phyloP scores from a whole-genome alignment of 2,329 filamentous ascomycete species.

The Eutypella sp. region DNA sequence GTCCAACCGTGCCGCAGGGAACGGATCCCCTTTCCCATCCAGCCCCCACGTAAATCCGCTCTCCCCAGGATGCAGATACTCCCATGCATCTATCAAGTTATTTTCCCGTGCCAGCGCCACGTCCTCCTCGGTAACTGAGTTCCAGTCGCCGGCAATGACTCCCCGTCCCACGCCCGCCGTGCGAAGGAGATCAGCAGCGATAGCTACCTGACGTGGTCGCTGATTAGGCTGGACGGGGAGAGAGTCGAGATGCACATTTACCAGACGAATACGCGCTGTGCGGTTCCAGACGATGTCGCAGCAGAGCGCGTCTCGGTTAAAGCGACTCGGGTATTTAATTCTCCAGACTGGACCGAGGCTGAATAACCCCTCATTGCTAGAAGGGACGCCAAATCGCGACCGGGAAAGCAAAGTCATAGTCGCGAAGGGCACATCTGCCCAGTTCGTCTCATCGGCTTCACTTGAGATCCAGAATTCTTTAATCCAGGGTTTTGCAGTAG shows the following conservation, averaged over 20 bases:
- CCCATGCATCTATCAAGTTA: slow-evolving; percentile 31
- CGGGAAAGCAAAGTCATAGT: slow-evolving; percentile 26
- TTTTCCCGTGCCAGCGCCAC: slow-evolving; percentile 24
- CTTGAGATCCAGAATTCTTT: slow-evolving; percentile 26
- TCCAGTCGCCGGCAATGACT: slow-evolving; percentile 36
- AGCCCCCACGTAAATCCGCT: slow-evolving; percentile 34
- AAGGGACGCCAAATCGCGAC: slow-evolving; percentile 15
- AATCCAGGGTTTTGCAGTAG: slow-evolving; percentile 22
- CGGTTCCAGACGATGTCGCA: slow-evolving; percentile 26
- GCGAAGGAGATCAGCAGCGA: slow-evolving; percentile 21
- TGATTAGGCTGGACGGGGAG: slow-evolving; percentile 21
- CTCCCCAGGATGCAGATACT: slow-evolving; percentile 19
- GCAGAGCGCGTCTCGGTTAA: slow-evolving; percentile 29
- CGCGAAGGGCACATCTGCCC: slow-evolving; percentile 18
- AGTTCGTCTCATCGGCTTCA: slow-evolving; percentile 20
- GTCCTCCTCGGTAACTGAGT: slow-evolving; percentile 32
- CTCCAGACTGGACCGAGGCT: slow-evolving; percentile 27
- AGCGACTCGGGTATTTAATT: slow-evolving; percentile 26
- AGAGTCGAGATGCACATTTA: slow-evolving; percentile 35
- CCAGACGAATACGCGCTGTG: slow-evolving; percentile 20
- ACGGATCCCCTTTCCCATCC: slow-evolving; percentile 26
- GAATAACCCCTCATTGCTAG: too few species aligned
- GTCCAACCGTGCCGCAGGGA: slow-evolving; percentile 31
- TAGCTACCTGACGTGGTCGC: slow-evolving; percentile 26
- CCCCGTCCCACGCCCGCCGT: slow-evolving; percentile 21